Evolutionary conservation across 495 filamentous ascomycete genomes (phyloP).

Genomic region (Pseudoneurospora amorphoporcata): DNA sequence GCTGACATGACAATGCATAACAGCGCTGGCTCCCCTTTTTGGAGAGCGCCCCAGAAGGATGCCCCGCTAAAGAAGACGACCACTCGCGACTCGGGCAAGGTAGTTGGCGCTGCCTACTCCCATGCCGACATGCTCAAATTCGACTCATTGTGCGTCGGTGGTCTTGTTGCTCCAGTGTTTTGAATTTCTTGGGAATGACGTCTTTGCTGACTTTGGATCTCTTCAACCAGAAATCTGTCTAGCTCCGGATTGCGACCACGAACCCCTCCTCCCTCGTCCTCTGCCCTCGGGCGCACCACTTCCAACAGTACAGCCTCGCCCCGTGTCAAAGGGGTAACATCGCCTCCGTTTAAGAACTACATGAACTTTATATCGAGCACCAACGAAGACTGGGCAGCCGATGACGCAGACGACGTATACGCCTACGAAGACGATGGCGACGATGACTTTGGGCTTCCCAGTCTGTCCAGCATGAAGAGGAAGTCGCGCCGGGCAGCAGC

Average conservation of each 20-base stretch:
- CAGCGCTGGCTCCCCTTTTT: slow-evolving; percentile 82
- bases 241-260: slow-evolving; percentile 35
- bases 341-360: slow-evolving; percentile 61
- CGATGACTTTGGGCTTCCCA: slow-evolving; percentile 90
- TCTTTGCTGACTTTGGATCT: slow-evolving; percentile 10
- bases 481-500: slow-evolving; percentile 47
- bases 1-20: background rate
- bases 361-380: slow-evolving; percentile 64
- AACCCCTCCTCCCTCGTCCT: slow-evolving; percentile 37
- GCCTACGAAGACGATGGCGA: slow-evolving; percentile 66
- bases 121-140: slow-evolving; percentile 90
- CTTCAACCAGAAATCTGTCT: slow-evolving; percentile 29
- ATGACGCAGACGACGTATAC: slow-evolving; percentile 59
- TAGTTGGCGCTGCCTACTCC: slow-evolving; percentile 94
- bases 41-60: slow-evolving; percentile 54
- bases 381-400: slow-evolving; percentile 63
- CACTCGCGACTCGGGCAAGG: slow-evolving; percentile 56
- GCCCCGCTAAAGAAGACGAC: slow-evolving; percentile 43
- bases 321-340: slow-evolving; percentile 41
- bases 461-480: slow-evolving; percentile 75
- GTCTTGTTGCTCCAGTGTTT: slow-evolving; percentile 1
- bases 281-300: slow-evolving; percentile 23
- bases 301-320: slow-evolving; percentile 37
- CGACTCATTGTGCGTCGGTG: slow-evolving; percentile 51
- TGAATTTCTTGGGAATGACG: background rate